These are phyloP conservation scores for Rosa rugosa DNA, from an alignment of 306 rosid species.

Conservation along the genomic window DNA sequence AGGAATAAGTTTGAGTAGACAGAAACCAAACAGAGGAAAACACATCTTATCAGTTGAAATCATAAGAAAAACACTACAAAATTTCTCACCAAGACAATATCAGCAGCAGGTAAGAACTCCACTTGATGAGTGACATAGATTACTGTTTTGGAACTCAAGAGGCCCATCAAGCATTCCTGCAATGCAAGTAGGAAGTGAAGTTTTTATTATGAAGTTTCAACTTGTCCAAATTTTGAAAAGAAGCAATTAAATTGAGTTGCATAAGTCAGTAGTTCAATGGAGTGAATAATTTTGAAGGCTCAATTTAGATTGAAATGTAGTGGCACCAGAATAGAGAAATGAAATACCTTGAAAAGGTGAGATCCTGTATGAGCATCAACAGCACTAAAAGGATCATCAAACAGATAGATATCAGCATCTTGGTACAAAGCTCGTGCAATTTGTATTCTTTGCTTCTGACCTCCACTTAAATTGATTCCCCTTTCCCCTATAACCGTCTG, in stretches of 20 bases:
- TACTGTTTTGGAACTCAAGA: constrained; percentile 70
- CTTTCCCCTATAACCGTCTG: constrained; percentile 83
- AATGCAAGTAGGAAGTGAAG: constrained; percentile 7
- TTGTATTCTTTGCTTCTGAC: constrained; percentile 86
- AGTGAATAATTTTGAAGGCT: background rate
- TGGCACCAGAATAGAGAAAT: constrained; percentile 8
- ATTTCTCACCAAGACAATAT: constrained; percentile 66
- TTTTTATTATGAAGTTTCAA: background rate
- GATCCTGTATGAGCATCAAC: constrained; percentile 98
- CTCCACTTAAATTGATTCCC: constrained; percentile 90
- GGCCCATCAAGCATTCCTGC: constrained; percentile 83
- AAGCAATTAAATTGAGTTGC: background rate
- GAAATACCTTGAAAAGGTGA: constrained; percentile 66
- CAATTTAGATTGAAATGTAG: background rate
- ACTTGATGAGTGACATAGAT: constrained; percentile 86
- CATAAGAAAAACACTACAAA: background rate
- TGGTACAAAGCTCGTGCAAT: constrained; percentile 83
- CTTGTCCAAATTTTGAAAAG: background rate
- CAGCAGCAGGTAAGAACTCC: constrained; percentile 86
- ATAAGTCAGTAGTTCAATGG: background rate
- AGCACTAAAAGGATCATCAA: constrained; percentile 93
- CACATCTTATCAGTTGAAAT: background rate
- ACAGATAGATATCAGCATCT: constrained; percentile 77
- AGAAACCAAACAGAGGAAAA: background rate
- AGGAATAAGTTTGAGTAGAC: background rate